Percentiles rank a stretch among this genome's conserved stretches.
phyloP scores from a whole-genome alignment of 2,329 filamentous ascomycete genomes.

The Fusarium caatingaense region DNA sequence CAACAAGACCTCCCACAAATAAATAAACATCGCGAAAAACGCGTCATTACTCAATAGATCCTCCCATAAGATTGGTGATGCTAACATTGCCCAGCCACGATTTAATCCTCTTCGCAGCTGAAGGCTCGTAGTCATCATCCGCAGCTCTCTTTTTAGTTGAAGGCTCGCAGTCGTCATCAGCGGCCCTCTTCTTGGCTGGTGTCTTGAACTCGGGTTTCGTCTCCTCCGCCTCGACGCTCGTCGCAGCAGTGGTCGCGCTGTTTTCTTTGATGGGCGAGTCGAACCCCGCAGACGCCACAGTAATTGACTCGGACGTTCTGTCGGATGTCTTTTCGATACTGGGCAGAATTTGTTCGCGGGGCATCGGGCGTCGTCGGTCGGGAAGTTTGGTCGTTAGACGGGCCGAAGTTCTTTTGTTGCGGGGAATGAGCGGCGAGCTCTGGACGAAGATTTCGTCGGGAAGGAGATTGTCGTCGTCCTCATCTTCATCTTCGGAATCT shows the following conservation, averaged over 20 bases:
- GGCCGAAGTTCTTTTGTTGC: background rate
- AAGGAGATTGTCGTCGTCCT: background rate
- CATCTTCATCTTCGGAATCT: background rate
- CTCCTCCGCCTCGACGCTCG: slow-evolving; percentile 3
- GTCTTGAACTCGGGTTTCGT: background rate
- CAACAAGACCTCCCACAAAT: background rate
- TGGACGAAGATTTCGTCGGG: background rate
- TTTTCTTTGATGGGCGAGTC: slow-evolving; percentile 1
- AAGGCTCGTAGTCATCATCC: slow-evolving; percentile 10
- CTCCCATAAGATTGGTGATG: slow-evolving; percentile 2
- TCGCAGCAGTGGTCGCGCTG: slow-evolving; percentile 17
- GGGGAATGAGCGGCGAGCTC: background rate
- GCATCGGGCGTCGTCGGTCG: background rate
- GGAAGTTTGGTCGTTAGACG: background rate
- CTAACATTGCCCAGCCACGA: slow-evolving; percentile 3
- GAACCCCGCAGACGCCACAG: background rate
- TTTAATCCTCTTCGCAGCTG: slow-evolving; percentile 20
- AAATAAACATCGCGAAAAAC: background rate
- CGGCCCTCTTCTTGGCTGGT: background rate
- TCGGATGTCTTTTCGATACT: slow-evolving; percentile 8
- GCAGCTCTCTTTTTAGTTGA: slow-evolving; percentile 4
- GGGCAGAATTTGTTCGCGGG: background rate
- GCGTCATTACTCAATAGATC: slow-evolving; percentile 17
- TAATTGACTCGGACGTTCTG: background rate
- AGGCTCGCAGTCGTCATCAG: background rate